phyloP scores from a whole-genome alignment of 2,329 filamentous ascomycete species.

The Fusarium subglutinans region DNA sequence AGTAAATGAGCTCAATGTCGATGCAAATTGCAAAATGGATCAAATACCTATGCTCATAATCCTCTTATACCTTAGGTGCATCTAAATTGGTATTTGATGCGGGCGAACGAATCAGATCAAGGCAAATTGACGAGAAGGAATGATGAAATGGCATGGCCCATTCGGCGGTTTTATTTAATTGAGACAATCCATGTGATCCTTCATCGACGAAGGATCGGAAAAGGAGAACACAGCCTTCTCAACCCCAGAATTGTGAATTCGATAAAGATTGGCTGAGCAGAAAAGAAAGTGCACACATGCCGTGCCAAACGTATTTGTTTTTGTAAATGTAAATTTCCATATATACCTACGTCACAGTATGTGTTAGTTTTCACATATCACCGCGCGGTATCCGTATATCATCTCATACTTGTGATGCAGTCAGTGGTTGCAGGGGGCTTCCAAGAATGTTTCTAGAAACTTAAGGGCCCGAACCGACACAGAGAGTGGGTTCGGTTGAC shows the following conservation, averaged over 20 bases:
- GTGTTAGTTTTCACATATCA: not conserved
- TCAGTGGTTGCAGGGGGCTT: not conserved
- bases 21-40: slow-evolving; percentile 23
- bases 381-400: not conserved
- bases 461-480: not conserved
- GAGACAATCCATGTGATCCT: slow-evolving; percentile 28
- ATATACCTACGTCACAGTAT: not conserved
- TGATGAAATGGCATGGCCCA: not conserved
- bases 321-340: no score
- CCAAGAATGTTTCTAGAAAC: slow-evolving; percentile 16
- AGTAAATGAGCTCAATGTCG: not conserved
- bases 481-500: not conserved
- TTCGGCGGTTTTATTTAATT: slow-evolving; percentile 11
- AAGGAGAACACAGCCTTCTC: slow-evolving; percentile 11
- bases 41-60: not conserved
- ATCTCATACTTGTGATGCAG: not conserved
- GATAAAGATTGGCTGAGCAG: not conserved
- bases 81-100: not conserved
- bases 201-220: slow-evolving; percentile 9
- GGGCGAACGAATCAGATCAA: slow-evolving; percentile 10
- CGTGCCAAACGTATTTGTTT: not conserved
- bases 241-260: not conserved
- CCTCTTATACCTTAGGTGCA: not conserved
- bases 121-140: slow-evolving; percentile 3
- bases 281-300: not conserved